phyloP scores from a whole-genome alignment of 2,329 filamentous ascomycete genomes.

The Sporothrix euskadiensis region DNA sequence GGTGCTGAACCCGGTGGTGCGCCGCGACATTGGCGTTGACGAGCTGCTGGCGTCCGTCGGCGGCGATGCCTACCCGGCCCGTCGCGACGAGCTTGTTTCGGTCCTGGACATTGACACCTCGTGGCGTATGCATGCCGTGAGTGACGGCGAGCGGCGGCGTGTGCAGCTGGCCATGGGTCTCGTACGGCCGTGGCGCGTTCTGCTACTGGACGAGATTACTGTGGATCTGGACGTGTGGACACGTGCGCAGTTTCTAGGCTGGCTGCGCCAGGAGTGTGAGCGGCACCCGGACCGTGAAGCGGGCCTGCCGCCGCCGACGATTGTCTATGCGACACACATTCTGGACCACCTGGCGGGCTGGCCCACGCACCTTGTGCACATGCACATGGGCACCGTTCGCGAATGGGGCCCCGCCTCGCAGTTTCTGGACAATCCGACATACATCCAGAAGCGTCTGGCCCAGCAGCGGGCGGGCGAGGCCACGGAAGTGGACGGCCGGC shows the following conservation, averaged over 20 bases:
- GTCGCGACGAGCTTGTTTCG: conserved; percentile 80
- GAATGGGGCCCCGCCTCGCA: conserved; percentile 76
- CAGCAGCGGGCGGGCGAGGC: neutral
- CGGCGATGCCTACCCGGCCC: conserved; percentile 76
- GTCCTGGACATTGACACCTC: conserved; percentile 89
- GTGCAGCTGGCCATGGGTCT: conserved; percentile 97
- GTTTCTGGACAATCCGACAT: conserved; percentile 53
- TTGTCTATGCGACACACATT: conserved; percentile 97
- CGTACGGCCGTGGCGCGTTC: conserved; percentile 83
- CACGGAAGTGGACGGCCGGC: conserved; percentile 32
- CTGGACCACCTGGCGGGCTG: conserved; percentile 91
- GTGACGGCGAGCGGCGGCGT: conserved; percentile 84
- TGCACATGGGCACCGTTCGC: conserved; percentile 85
- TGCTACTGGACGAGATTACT: conserved; percentile 94
- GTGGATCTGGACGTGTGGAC: conserved; percentile 91
- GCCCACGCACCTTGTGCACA: conserved; percentile 95
- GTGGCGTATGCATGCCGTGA: conserved; percentile 97
- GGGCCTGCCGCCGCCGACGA: conserved; percentile 56
- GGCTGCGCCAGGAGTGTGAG: conserved; percentile 85
- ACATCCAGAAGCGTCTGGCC: conserved; percentile 26
- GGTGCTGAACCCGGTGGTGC: conserved; percentile 95
- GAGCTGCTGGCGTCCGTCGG: conserved; percentile 85
- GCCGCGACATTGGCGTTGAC: conserved; percentile 87
- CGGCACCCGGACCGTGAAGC: conserved; percentile 55
- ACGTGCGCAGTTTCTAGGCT: conserved; percentile 79